These are phyloP conservation scores for Fagopyrum tataricum DNA, from an alignment of 148 eudicot species.

Conservation along the genomic window DNA sequence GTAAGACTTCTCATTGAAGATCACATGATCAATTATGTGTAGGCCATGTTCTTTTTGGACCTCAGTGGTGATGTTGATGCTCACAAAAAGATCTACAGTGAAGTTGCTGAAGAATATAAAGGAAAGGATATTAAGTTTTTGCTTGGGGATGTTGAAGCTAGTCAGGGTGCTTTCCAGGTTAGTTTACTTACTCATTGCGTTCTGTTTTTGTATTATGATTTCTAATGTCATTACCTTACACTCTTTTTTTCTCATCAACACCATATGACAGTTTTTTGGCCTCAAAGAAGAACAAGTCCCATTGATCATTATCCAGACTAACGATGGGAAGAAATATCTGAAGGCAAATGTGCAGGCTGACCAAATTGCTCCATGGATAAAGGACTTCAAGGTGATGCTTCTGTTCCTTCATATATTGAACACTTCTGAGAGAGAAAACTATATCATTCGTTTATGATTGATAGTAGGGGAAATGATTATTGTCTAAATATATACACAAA, in stretches of 20 bases:
- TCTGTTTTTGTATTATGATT: not conserved
- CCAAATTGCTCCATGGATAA: conserved; percentile 64
- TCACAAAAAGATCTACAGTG: conserved; percentile 56
- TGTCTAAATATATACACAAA: not conserved
- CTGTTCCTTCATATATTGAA: not conserved
- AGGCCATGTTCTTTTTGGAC: conserved; percentile 90
- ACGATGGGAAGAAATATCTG: conserved; percentile 73
- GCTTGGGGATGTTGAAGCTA: conserved; percentile 71
- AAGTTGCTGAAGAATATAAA: conserved; percentile 69
- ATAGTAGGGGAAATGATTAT: not conserved
- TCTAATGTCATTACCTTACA: not conserved
- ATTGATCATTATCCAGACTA: conserved; percentile 62
- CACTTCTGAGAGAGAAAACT: not conserved
- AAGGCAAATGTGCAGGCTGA: conserved; percentile 70
- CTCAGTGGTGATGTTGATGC: conserved; percentile 59
- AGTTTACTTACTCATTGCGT: not conserved
- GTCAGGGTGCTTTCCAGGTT: conserved; percentile 93
- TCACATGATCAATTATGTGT: conserved; percentile 7
- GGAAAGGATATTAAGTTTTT: conserved; percentile 72
- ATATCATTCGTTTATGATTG: not conserved
- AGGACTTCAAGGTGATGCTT: conserved; percentile 63
- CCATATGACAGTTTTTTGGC: conserved; percentile 66
- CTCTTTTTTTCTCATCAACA: not conserved
- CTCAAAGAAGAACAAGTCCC: conserved; percentile 76
- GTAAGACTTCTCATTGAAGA: not conserved